Evolutionary conservation across 768 basidiomycete species (phyloP), one percentile per base, ranked within the genome.

Genomic region (Fibroporia radiculosa): DNA sequence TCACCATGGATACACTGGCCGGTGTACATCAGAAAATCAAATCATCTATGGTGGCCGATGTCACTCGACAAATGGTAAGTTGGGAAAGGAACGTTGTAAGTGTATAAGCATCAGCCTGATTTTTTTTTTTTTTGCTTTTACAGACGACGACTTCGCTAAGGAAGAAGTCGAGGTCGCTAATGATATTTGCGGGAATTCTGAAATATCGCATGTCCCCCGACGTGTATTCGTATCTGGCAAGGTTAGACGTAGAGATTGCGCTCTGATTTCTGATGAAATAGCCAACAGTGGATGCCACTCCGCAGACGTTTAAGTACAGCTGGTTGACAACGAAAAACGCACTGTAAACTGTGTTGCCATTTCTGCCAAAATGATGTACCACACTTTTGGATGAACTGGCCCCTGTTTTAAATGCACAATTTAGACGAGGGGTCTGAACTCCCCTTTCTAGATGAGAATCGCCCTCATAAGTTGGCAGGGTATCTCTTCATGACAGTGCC

Each of bases 1-100:
- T 92, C 29, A 85, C 90, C 18, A 99, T 98, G 96, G 91, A 93
- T 58, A 79, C 84, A 23, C 77, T 98, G 22, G 84, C 86, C 39
- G 80, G 75, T 12, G 77, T 93, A 13, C 86, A 95, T 54, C 83
- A 83, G 45, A 78, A 75, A 47, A 68, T 80, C 46, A 95, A 95
- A 62, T 66, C 70, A 10, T 82, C 84, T 23, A 66, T 73, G 33
- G 78, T 78, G 18, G 75, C 83, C 11, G 92, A 95, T 56, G 75
- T 78, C 29, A 82, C 78, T 2, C 72, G 85, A 51, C 84, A 93
- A 55, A 75, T 83, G 73, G 87, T 89, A 48, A 46, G 78, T 70
- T 27, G 45, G n/a, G 12, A 25, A 7, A 16, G 31, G 6, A 12
- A 8, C 6, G 7, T n/a, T 8, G 20, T 37, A 22, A 20, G 22